Evolutionary conservation across 2,329 filamentous ascomycete genomes (phyloP).

Genomic region (Zasmidium angulare): DNA sequence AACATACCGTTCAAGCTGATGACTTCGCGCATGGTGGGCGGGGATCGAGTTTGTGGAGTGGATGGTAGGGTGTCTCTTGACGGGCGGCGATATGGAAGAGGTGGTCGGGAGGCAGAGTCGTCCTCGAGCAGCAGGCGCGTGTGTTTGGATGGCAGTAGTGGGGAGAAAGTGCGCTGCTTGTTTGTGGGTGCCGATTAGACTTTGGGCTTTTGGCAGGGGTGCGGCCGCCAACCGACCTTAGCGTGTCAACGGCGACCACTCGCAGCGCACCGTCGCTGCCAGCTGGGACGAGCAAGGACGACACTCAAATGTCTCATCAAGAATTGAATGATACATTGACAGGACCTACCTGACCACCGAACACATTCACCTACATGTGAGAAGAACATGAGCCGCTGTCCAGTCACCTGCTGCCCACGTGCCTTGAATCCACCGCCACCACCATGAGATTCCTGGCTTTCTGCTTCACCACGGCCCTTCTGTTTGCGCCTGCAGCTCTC

Average conservation of each 20-base stretch:
- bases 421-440: constrained; percentile 6
- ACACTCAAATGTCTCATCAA: not conserved
- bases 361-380: not conserved
- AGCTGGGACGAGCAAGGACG: not conserved
- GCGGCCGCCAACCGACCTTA: not conserved
- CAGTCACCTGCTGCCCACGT: not conserved
- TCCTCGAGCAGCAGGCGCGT: constrained; percentile 11
- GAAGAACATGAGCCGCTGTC: not conserved
- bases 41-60: constrained; percentile 9
- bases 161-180: constrained; percentile 14
- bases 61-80: constrained; percentile 22
- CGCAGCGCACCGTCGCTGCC: not conserved
- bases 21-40: constrained; percentile 90
- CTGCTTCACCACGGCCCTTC: constrained; percentile 22
- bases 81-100: constrained; percentile 10
- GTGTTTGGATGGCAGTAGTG: constrained; percentile 19
- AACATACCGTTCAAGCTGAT: constrained; percentile 93
- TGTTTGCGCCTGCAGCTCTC: constrained; percentile 25
- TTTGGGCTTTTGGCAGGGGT: constrained; percentile 2
- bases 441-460: constrained; percentile 27
- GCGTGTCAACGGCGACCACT: not conserved
- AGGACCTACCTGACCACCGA: no score
- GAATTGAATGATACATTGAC: not conserved
- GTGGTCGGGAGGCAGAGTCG: constrained; percentile 13
- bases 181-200: constrained; percentile 8